Percentiles rank a stretch among this genome's conserved stretches.
These are phyloP conservation scores for Triangularia verruculosa DNA, from an alignment of 2,329 filamentous ascomycete species.

Conservation along the genomic window DNA sequence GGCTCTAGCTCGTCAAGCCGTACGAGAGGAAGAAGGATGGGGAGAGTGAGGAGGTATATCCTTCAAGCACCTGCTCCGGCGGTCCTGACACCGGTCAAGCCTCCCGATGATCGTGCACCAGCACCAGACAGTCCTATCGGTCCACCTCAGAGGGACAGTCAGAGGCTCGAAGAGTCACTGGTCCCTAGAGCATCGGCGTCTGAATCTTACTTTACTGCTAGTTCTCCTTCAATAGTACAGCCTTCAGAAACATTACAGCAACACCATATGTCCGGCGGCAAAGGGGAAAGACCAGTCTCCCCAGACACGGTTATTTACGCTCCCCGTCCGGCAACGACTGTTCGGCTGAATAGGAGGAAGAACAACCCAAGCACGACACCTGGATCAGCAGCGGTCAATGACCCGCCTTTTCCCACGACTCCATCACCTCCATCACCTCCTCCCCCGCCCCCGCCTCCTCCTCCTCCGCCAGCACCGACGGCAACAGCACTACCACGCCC, in stretches of 20 bases:
- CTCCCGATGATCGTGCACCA: neutral
- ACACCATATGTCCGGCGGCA: neutral
- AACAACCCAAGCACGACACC: neutral
- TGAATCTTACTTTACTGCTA: slow-evolving; percentile 6
- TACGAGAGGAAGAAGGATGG: neutral
- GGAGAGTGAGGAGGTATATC: slow-evolving; percentile 9
- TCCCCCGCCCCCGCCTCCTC: neutral
- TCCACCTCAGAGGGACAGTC: neutral
- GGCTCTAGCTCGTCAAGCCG: slow-evolving; percentile 3
- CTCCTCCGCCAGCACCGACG: neutral
- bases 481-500: neutral
- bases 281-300: neutral
- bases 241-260: neutral
- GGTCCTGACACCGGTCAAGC: neutral
- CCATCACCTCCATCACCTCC: neutral
- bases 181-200: slow-evolving; percentile 2
- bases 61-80: neutral
- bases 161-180: neutral
- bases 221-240: neutral
- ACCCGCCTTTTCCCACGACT: neutral
- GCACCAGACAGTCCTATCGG: neutral
- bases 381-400: neutral
- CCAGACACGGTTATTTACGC: neutral
- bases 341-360: neutral
- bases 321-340: neutral